Base-by-base conservation (phyloP, 768 basidiomycete genomes). In the Suillus cothurnatus region DNA sequence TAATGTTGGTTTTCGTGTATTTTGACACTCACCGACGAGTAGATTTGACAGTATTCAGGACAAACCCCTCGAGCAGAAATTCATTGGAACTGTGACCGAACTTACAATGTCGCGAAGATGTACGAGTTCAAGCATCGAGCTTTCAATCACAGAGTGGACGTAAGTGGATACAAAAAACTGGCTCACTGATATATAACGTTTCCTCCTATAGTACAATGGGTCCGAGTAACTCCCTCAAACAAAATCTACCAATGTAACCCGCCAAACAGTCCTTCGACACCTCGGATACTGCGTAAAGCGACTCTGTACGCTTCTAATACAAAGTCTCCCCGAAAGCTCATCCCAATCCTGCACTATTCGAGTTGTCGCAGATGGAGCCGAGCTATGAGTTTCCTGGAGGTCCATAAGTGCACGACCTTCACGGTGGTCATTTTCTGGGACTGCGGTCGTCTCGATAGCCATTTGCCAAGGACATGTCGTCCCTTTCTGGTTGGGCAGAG, bases 271-370 rank as follows among this genome's bases (percentile, higher is more conserved):
- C 63, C 67, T 72, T 28, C 73, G 63, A 72, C 68, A 73, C 15
- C 73, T 68, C 41, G 63, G 50, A 53, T 73, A 70, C 14, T 75
- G 68, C 12, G 71, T 65, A 55, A 69, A 75, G 52, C 36, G 71
- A 60, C 63, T 71, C 41, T 67, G 63, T 60, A 69, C 67, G 38
- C 66, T 66, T 49, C 73, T 71, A 15, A 75, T 60, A 26, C 73
- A 75, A n/a, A 75, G 17, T 64, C 63, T 75, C 4, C 74, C 74
- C 1, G 75, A 71, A 8, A 75, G 39, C 60, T 77, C 75, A 14
- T 75, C 74, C 74, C 74, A 75, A n/a, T 77, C 73, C 50, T 77
- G 69, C n/a, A 68, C 66, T 38, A 74, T 71, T n/a, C 36, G 36
- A 39, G 9, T 58, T 17, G 17, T 58, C 17, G 23, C 23, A 58